These are phyloP conservation scores for Hypericum perforatum DNA, from an alignment of 345 rosid genomes.

Conservation along the genomic window DNA sequence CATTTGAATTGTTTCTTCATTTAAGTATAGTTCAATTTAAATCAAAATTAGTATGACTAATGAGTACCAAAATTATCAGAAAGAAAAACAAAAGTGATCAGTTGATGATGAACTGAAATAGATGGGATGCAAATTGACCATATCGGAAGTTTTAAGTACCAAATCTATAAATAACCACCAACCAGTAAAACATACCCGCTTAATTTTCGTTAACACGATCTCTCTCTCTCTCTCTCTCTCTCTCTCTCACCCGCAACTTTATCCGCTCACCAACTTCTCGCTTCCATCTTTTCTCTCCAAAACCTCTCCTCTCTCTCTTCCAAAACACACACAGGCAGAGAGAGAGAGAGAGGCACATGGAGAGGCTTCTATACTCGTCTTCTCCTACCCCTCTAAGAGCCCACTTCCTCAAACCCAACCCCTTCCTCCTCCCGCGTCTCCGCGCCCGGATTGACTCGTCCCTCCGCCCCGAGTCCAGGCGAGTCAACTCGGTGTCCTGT, in stretches of 20 bases:
- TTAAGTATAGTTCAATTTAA: too few species aligned
- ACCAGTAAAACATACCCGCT: not conserved
- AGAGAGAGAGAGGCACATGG: slow-evolving; percentile 50
- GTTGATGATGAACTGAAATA: too few species aligned
- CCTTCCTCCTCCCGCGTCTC: slow-evolving; percentile 27
- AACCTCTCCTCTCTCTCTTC: not conserved
- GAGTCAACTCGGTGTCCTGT: slow-evolving; percentile 34
- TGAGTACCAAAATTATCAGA: too few species aligned
- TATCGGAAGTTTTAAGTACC: not conserved
- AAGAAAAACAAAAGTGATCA: too few species aligned
- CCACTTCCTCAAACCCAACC: slow-evolving; percentile 17
- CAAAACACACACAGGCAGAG: not conserved
- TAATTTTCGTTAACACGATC: slow-evolving; percentile 7
- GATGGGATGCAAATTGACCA: not conserved
- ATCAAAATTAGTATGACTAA: too few species aligned
- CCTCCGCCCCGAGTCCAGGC: slow-evolving; percentile 27
- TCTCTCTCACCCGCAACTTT: slow-evolving; percentile 16
- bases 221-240: not conserved
- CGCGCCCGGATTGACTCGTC: slow-evolving; percentile 19
- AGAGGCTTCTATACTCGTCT: slow-evolving; percentile 66
- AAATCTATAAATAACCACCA: not conserved
- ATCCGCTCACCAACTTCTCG: slow-evolving; percentile 13
- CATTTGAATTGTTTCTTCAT: too few species aligned
- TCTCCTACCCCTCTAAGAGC: slow-evolving; percentile 38
- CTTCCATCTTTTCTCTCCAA: slow-evolving; percentile 3